phyloP scores from a whole-genome alignment of 306 rosid genomes.

The Lathyrus tuberosus region DNA sequence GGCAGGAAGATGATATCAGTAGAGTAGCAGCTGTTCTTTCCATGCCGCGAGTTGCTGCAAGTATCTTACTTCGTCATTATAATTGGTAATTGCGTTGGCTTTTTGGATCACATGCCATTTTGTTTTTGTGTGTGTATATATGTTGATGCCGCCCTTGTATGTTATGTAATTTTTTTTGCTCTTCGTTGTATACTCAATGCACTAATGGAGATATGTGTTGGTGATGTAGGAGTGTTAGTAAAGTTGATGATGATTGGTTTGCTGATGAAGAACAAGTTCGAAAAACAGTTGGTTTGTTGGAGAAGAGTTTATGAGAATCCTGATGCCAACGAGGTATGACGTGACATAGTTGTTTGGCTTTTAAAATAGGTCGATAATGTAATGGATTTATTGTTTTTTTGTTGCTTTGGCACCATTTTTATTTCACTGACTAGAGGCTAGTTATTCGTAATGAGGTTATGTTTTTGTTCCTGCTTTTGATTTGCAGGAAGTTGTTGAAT shows the following conservation, averaged over 20 bases:
- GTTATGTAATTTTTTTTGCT: slow-evolving; percentile 16
- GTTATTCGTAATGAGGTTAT: too few species aligned
- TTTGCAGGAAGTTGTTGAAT: too few species aligned
- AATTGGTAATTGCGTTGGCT: slow-evolving; percentile 47
- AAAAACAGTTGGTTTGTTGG: slow-evolving; percentile 66
- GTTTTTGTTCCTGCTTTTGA: too few species aligned
- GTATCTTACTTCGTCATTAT: slow-evolving; percentile 67
- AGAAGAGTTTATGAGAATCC: slow-evolving; percentile 40
- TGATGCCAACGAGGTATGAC: slow-evolving; percentile 50
- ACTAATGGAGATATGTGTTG: slow-evolving; percentile 29
- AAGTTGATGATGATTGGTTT: slow-evolving; percentile 79
- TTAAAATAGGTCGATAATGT: too few species aligned
- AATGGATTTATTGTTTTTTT: too few species aligned
- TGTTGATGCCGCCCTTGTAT: slow-evolving; percentile 29
- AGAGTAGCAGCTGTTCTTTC: slow-evolving; percentile 66
- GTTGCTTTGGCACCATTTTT: too few species aligned
- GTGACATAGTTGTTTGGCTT: slow-evolving; percentile 27
- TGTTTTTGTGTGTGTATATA: neutral
- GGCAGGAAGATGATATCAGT: slow-evolving; percentile 63
- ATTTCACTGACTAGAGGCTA: too few species aligned
- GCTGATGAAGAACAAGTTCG: slow-evolving; percentile 68
- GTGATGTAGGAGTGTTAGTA: slow-evolving; percentile 61
- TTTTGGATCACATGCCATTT: neutral
- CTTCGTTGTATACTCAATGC: slow-evolving; percentile 4
- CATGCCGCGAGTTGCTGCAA: slow-evolving; percentile 58